Evolutionary conservation across 169 alveolate genomes (phyloP).

Genomic region (Cryptosporidium ryanae): DNA sequence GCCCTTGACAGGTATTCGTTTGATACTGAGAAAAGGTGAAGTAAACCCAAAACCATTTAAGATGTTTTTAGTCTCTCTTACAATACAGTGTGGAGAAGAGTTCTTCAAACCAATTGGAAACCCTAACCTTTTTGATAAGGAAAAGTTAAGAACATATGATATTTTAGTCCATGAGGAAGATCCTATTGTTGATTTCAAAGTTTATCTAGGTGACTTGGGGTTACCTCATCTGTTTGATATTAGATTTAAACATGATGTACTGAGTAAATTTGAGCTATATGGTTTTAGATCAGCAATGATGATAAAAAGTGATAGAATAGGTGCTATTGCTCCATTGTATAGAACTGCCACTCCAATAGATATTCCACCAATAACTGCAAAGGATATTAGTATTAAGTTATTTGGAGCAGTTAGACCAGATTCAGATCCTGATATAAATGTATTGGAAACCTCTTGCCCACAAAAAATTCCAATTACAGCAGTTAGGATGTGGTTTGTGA

Average conservation of each 20-base stretch:
- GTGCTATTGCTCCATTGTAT: conserved; percentile 64
- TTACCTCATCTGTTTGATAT: conserved; percentile 65
- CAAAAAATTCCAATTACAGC: conserved; percentile 51
- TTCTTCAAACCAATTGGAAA: conserved; percentile 56
- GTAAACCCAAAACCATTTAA: conserved; percentile 51
- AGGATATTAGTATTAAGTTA: conserved; percentile 48
- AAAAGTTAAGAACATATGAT: conserved; percentile 41
- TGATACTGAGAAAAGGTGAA: conserved; percentile 62
- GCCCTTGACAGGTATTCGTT: conserved; percentile 60
- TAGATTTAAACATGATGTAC: conserved; percentile 27
- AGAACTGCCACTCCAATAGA: conserved; percentile 53
- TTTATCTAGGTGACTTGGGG: conserved; percentile 61
- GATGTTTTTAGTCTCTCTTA: conserved; percentile 30
- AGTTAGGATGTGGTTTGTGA: conserved; percentile 71
- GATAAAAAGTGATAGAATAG: conserved; percentile 56
- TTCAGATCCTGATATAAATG: conserved; percentile 47
- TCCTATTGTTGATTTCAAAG: conserved; percentile 57
- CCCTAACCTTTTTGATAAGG: conserved; percentile 45
- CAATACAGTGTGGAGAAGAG: conserved; percentile 70
- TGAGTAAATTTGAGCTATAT: conserved; percentile 59
- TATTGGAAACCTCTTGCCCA: conserved; percentile 68
- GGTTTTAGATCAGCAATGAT: conserved; percentile 74
- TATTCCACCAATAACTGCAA: conserved; percentile 59
- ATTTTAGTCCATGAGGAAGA: conserved; percentile 69
- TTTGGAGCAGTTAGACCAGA: conserved; percentile 74